Evolutionary conservation across 345 rosid species (phyloP).

Genomic region (Citrus sinensis): DNA sequence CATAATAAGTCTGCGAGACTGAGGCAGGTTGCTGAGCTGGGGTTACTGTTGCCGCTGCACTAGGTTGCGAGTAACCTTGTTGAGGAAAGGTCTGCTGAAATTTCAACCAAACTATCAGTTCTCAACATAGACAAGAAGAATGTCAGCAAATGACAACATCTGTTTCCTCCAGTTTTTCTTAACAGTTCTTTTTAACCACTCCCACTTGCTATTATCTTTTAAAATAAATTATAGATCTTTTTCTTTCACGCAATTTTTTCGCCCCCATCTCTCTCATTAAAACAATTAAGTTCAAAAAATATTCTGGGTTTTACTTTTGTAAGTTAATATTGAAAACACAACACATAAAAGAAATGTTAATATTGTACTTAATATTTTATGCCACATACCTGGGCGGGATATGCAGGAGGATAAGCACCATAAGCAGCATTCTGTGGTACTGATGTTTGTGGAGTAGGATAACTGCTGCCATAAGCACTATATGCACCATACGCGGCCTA

Average conservation of each 20-base stretch:
- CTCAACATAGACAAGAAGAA: neutral
- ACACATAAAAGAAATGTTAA: too few relatives aligned
- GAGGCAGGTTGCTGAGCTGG: constrained; percentile 55
- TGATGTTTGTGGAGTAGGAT: constrained; percentile 62
- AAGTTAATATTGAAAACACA: neutral
- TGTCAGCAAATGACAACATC: neutral
- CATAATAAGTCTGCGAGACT: constrained; percentile 63
- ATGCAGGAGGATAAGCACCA: constrained; percentile 75
- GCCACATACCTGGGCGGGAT: constrained; percentile 68
- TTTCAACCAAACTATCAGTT: constrained; percentile 12
- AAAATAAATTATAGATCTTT: neutral
- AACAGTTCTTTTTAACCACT: neutral
- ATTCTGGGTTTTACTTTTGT: neutral
- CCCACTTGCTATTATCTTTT: neutral
- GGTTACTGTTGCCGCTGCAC: constrained; percentile 41
- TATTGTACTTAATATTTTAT: neutral
- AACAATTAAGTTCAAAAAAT: neutral
- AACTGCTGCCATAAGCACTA: constrained; percentile 64
- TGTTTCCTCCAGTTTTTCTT: neutral
- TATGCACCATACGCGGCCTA: constrained; percentile 83
- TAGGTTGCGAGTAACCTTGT: constrained; percentile 62
- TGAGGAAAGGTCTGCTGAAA: constrained; percentile 43
- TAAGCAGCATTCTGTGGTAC: constrained; percentile 66
- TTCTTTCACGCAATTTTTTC: too few relatives aligned
- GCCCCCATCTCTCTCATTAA: neutral